Percentiles rank a stretch among this genome's conserved stretches.
These are phyloP conservation scores for Sarocladiaceae sp. DNA, from an alignment of 2,329 filamentous ascomycete species.

Conservation along the genomic window DNA sequence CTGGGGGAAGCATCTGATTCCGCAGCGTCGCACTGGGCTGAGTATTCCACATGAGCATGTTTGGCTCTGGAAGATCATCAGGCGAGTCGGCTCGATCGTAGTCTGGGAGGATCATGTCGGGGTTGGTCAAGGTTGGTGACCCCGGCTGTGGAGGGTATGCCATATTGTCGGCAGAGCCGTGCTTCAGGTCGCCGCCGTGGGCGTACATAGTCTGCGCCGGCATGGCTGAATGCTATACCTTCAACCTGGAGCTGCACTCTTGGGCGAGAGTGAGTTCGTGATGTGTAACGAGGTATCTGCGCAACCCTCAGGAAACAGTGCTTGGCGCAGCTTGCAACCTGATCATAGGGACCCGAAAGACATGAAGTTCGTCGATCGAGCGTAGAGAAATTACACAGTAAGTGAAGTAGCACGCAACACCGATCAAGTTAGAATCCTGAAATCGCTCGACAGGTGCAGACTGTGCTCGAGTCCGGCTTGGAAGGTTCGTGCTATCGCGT, in stretches of 20 bases:
- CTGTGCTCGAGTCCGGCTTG: not conserved
- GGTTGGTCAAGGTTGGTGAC: constrained; percentile 86
- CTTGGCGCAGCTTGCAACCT: not conserved
- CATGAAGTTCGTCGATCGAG: not conserved
- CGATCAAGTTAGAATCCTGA: too few relatives aligned
- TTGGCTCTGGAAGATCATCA: constrained; percentile 46
- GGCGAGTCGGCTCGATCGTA: constrained; percentile 56
- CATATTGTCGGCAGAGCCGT: constrained; percentile 22
- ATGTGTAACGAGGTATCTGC: too few relatives aligned
- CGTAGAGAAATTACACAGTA: not conserved
- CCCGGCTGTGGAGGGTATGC: constrained; percentile 51
- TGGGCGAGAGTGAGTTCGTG: too few relatives aligned
- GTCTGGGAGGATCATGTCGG: constrained; percentile 83
- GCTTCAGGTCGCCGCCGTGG: constrained; percentile 23
- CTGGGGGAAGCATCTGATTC: constrained; percentile 25
- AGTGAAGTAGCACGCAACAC: too few relatives aligned
- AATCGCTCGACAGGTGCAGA: not conserved
- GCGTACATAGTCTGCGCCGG: constrained; percentile 23
- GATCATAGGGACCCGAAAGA: not conserved
- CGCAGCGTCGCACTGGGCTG: constrained; percentile 25
- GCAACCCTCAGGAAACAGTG: not conserved
- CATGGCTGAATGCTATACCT: too few relatives aligned
- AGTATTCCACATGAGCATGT: constrained; percentile 49
- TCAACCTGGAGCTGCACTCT: too few relatives aligned
- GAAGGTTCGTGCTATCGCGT: not conserved